Evolutionary conservation across 805 yeast species (phyloP), one percentile per base, ranked within the genome.

Genomic region (Sungouiella thailandica): DNA sequence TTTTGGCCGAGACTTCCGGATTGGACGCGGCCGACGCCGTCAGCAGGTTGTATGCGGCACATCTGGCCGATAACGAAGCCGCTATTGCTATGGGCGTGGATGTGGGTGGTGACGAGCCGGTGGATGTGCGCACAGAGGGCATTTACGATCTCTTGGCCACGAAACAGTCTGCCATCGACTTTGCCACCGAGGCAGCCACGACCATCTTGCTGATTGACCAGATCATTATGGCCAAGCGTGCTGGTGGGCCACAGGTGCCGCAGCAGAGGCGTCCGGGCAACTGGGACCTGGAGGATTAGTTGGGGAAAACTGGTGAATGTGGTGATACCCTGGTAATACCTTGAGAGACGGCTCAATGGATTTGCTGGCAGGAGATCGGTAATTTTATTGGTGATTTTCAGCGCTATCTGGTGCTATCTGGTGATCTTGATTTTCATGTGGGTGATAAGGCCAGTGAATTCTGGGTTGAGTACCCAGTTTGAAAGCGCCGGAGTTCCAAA

Each of bases 141-240:
- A 82, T 93, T 36, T 83, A 70, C 54, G 98, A 90, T 58, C 74
- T 90, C 42, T 72, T 83, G 43, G 68, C 84, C 15, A 73, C 89
- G 27, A 90, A 93, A 70, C 74, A 72, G 51, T 83, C 86, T 42
- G 98, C 97, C 29, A 82, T 93, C 46, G 77, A 80, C 49, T 81
- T 93, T 43, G 97, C 98, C 12, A 88, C 96, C 3, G 97, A 93
- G 47, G 96, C 97, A 31, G 94, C 96, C 10, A 76, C 74, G 43
- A 93, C 97, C 4, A 82, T 89, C 34, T 71, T 89, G 43, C 80
- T 95, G 17, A 93, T 93, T 32, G 97, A 93, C 60, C 97, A 90
- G 72, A 90, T 90, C 52, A 93, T 90, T 57, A 93, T 90, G 93
- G 97, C 98, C 28, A 90, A 90, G 76, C 79, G 96, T 58, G 97